Evolutionary conservation across 2,329 filamentous ascomycete genomes (phyloP).

Genomic region (Diaporthe aspalathi): DNA sequence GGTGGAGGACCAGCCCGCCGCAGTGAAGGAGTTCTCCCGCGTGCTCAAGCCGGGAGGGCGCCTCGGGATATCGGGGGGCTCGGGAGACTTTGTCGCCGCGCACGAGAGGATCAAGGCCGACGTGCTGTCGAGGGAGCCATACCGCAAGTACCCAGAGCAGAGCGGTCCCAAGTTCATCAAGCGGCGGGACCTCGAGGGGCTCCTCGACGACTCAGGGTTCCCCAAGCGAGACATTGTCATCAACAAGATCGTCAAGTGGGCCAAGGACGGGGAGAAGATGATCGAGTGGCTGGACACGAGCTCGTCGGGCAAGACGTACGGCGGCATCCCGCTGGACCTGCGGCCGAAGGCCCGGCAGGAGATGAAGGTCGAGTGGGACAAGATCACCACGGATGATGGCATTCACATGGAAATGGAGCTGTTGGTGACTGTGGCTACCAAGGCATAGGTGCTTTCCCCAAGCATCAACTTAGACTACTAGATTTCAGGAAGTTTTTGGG

Average conservation of each 20-base stretch:
- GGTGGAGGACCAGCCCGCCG: slow-evolving; percentile 44
- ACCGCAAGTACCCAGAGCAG: slow-evolving; percentile 42
- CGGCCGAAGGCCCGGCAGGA: slow-evolving; percentile 45
- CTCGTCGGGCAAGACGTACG: slow-evolving; percentile 49
- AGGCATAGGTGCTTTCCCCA: neutral
- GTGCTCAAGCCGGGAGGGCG: slow-evolving; percentile 43
- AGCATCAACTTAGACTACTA: neutral
- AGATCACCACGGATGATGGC: slow-evolving; percentile 43
- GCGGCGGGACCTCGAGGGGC: slow-evolving; percentile 40
- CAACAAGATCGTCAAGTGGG: slow-evolving; percentile 44
- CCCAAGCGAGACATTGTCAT: slow-evolving; percentile 40
- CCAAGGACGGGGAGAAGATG: slow-evolving; percentile 42
- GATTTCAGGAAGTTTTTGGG: neutral
- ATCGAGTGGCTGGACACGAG: slow-evolving; percentile 48
- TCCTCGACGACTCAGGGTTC: slow-evolving; percentile 43
- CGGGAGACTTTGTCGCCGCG: slow-evolving; percentile 41
- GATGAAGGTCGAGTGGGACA: slow-evolving; percentile 48
- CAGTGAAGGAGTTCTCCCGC: slow-evolving; percentile 43
- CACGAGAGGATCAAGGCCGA: slow-evolving; percentile 43
- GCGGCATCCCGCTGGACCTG: slow-evolving; percentile 46
- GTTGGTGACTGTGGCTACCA: slow-evolving; percentile 39
- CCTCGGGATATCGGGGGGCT: slow-evolving; percentile 30
- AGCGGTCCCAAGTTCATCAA: slow-evolving; percentile 44
- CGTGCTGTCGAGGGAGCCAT: slow-evolving; percentile 44
- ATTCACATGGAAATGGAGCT: slow-evolving; percentile 48